Conservation (phyloP, 2,329 filamentous ascomycete species). For the Talaromyces sp. region DNA sequence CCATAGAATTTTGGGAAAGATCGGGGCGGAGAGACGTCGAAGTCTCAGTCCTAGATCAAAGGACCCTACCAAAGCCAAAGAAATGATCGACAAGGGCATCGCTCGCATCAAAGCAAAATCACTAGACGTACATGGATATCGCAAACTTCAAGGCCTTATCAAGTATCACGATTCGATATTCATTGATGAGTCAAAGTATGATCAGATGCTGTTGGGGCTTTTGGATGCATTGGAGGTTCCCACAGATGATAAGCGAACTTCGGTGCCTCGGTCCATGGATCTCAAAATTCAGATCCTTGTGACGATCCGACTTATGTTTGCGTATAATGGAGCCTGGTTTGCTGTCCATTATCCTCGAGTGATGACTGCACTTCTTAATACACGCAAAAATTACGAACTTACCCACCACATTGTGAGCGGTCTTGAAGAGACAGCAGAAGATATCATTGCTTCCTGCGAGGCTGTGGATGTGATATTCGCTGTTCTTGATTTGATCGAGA, state of each 20-base stretch:
- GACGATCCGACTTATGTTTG: slow-evolving; percentile 40
- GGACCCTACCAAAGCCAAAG: slow-evolving; percentile 35
- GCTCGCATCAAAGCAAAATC: slow-evolving; percentile 33
- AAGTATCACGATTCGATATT: slow-evolving; percentile 37
- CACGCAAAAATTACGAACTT: slow-evolving; percentile 38
- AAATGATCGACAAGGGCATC: slow-evolving; percentile 40
- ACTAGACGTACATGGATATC: slow-evolving; percentile 43
- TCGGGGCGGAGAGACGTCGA: slow-evolving; percentile 29
- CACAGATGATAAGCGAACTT: slow-evolving; percentile 29
- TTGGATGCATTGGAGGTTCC: slow-evolving; percentile 36
- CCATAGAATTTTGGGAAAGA: slow-evolving; percentile 34
- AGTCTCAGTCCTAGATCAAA: slow-evolving; percentile 40
- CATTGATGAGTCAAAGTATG: slow-evolving; percentile 35
- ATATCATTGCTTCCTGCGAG: slow-evolving; percentile 32
- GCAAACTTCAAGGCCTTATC: slow-evolving; percentile 42
- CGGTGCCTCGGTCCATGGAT: slow-evolving; percentile 29
- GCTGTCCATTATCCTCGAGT: slow-evolving; percentile 33
- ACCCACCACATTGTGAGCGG: slow-evolving; percentile 40
- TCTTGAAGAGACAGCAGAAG: slow-evolving; percentile 38
- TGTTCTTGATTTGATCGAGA: slow-evolving; percentile 33
- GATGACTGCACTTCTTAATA: slow-evolving; percentile 36
- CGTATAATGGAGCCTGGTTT: slow-evolving; percentile 36
- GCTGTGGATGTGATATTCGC: slow-evolving; percentile 31
- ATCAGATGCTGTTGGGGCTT: slow-evolving; percentile 37
- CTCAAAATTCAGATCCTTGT: slow-evolving; percentile 43